phyloP scores from a whole-genome alignment of 1,284 basidiomycete genomes.

The Boletus sp. region DNA sequence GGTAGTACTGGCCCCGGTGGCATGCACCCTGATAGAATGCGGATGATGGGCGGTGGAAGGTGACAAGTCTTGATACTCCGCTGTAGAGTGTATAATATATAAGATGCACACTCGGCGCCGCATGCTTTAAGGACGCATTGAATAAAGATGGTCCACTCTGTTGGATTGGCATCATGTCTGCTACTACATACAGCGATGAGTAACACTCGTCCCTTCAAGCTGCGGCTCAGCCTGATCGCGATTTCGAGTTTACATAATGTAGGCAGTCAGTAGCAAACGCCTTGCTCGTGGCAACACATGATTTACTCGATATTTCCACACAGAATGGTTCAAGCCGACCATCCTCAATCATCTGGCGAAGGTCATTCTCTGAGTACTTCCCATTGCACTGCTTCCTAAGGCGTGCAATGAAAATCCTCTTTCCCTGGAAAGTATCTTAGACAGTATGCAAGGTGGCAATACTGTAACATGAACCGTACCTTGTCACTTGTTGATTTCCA shows the following conservation, averaged over 20 bases:
- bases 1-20: slow-evolving; percentile 45
- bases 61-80: slow-evolving; percentile 8
- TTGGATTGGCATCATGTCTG: background rate
- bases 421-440: slow-evolving; percentile 30
- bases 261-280: slow-evolving; percentile 25
- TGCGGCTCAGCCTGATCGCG: background rate
- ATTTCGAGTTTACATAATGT: slow-evolving; percentile 18
- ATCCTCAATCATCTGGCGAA: slow-evolving; percentile 35
- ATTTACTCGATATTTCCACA: slow-evolving; percentile 37
- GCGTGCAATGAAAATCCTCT: slow-evolving; percentile 33
- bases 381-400: slow-evolving; percentile 33
- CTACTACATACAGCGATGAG: background rate
- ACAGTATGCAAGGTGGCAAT: background rate
- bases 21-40: slow-evolving; percentile 84
- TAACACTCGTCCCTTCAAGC: background rate
- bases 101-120: background rate
- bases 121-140: background rate
- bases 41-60: slow-evolving; percentile 66
- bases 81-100: background rate
- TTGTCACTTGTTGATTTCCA: slow-evolving; percentile 40
- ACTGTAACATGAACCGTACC: slow-evolving; percentile 26
- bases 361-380: slow-evolving; percentile 26
- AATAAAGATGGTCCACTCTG: background rate
- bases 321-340: slow-evolving; percentile 42
- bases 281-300: slow-evolving; percentile 21